Evolutionary conservation across 331 rosid species (phyloP), one percentile per base, ranked within the genome.

Genomic region (Stylosanthes scabra): DNA sequence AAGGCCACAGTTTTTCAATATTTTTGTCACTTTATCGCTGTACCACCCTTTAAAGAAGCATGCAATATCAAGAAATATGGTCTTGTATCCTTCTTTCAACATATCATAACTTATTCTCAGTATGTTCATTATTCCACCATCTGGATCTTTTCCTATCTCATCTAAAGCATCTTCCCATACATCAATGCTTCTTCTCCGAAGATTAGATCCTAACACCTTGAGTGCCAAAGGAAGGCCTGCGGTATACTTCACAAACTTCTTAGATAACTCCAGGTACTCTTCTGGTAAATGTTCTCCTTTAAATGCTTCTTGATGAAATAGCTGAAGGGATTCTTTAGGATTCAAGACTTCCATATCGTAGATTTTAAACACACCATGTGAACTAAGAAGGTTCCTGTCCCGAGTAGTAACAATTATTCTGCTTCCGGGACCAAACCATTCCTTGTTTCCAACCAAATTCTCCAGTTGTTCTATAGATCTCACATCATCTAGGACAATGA

Each of bases 11-110:
- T 15, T 71, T 55, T 51, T 39, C 13, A 78, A 55, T 31, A 74
- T 66, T 40, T 72, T 54, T 16, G 27, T 34, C 0, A 68, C 87
- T 44, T 14, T 11, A 56, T 59, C 50, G 6, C 9, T 13, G 28
- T 27, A 51, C 75, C 59, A 74, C 5, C 85, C 88, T 46, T 75
- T 81, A 64, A 77, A 72, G 74, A 78, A 83, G 64, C 78, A 81
- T 0, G 87, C 82, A 59, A 81, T 76, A 76, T 76, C 85, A 0
- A 81, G 75, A 52, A 81, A 81, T 67, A 81, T 2, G 25, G 25
- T 20, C 25, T 20, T 20, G 25, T 20, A 20, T 1, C 25, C 25
- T 20, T 20, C 25, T 20, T 20, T 20, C 25, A 20, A 20, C 49
- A 40, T 55, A 10, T 74, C 47, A 55, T 41, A 64, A 44, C 79